Evolutionary conservation across 2,329 filamentous ascomycete genomes (phyloP).

Genomic region (Hysterium pulicare): DNA sequence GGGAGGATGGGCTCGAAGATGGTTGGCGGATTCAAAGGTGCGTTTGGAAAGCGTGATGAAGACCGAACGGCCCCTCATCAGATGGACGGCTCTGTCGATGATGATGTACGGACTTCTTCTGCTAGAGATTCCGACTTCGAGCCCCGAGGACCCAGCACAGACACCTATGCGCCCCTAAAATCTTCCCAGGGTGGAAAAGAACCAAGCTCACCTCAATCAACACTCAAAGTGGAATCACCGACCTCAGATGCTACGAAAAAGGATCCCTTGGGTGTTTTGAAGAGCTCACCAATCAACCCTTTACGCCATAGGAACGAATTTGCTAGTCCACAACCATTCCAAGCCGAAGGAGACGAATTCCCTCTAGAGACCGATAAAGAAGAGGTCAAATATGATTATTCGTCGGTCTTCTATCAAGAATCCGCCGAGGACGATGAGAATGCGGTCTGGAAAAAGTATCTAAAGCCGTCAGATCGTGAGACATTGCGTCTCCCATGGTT

Average conservation of each 20-base stretch:
- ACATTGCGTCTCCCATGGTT: constrained; percentile 70
- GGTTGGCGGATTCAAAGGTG: constrained; percentile 37
- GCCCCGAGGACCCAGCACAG: constrained; percentile 25
- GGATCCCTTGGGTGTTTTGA: constrained; percentile 16
- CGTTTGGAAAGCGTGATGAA: constrained; percentile 23
- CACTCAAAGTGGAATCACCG: constrained; percentile 17
- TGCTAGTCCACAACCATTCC: constrained; percentile 45
- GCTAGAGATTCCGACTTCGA: constrained; percentile 26
- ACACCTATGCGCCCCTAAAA: constrained; percentile 30
- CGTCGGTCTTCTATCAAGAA: constrained; percentile 28
- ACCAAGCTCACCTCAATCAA: constrained; percentile 20
- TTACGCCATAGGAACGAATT: constrained; percentile 32
- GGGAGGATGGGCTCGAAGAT: constrained; percentile 37
- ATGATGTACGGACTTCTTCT: constrained; percentile 15
- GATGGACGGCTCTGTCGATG: constrained; percentile 6
- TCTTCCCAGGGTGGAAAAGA: constrained; percentile 18
- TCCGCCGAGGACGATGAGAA: constrained; percentile 30
- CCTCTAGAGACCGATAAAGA: constrained; percentile 25
- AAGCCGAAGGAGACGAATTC: constrained; percentile 35
- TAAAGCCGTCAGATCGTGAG: constrained; percentile 77
- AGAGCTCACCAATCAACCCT: constrained; percentile 21
- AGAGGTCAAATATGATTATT: constrained; percentile 28
- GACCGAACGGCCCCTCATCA: constrained; percentile 9
- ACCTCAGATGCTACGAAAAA: constrained; percentile 5
- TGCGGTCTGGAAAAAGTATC: constrained; percentile 75